Percentiles rank a stretch among this genome's conserved stretches.
phyloP scores from a whole-genome alignment of 192 early-diverging fungal genomes.

The Lobosporangium transversale region DNA sequence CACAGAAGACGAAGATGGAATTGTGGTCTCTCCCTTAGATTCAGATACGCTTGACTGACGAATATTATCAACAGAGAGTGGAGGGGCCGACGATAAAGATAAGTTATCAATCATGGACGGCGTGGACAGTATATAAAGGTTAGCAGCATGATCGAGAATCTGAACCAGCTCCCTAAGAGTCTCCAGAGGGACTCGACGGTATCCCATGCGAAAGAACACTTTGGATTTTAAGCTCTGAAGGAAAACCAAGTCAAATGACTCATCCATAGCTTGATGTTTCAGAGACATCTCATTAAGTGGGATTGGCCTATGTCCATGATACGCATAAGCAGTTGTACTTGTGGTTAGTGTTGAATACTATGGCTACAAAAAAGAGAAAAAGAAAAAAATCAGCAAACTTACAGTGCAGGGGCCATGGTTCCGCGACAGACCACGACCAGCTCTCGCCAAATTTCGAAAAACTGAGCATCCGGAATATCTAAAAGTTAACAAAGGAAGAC shows the following conservation, averaged over 20 bases:
- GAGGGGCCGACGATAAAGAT: neutral
- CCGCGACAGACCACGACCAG: slow-evolving; percentile 36
- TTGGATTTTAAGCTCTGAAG: slow-evolving; percentile 72
- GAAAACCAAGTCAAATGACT: slow-evolving; percentile 78
- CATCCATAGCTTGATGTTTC: slow-evolving; percentile 73
- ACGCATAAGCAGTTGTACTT: too few species aligned
- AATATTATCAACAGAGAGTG: neutral
- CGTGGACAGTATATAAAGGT: slow-evolving; percentile 53
- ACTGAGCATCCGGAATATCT: slow-evolving; percentile 36
- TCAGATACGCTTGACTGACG: neutral
- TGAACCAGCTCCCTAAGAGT: slow-evolving; percentile 63
- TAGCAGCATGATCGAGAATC: slow-evolving; percentile 63
- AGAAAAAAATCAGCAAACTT: too few species aligned
- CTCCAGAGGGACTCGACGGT: slow-evolving; percentile 67
- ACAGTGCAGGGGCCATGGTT: slow-evolving; percentile 48
- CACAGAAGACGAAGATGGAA: neutral
- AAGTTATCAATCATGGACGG: slow-evolving; percentile 37
- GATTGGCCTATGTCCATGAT: slow-evolving; percentile 20
- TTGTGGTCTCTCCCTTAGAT: neutral
- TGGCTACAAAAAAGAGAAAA: too few species aligned
- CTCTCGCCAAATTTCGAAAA: slow-evolving; percentile 48
- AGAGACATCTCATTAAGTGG: slow-evolving; percentile 53
- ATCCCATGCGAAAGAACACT: slow-evolving; percentile 74
- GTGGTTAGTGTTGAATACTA: too few species aligned
- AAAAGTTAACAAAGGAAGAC: neutral